phyloP scores from a whole-genome alignment of 495 filamentous ascomycete species.

The Jackrogersella minutella region DNA sequence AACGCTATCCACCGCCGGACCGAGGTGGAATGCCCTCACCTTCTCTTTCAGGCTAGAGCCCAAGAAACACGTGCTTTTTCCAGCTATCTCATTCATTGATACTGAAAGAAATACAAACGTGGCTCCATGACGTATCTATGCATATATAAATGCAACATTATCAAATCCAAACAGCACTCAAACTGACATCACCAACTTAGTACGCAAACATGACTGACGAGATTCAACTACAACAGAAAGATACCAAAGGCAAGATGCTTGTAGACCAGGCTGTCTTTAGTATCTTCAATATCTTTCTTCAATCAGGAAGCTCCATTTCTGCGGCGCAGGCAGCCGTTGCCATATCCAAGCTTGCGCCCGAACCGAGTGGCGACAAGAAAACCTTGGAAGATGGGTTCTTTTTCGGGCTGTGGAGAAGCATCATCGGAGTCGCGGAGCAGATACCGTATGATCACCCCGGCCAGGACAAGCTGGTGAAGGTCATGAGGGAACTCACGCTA shows the following conservation, averaged over 20 bases:
- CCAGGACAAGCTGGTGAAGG: conserved; percentile 34
- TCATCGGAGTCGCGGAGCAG: conserved; percentile 36
- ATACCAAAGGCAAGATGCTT: conserved; percentile 1
- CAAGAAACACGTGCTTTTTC: conserved; percentile 20
- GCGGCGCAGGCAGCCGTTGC: conserved; percentile 16
- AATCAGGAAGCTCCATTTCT: conserved; percentile 5
- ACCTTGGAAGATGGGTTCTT: conserved; percentile 32
- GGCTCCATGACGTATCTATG: not conserved
- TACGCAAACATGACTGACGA: conserved; percentile 3
- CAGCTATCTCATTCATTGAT: conserved; percentile 4
- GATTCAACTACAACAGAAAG: conserved; percentile 6
- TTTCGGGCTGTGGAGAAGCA: conserved; percentile 29
- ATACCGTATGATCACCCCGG: conserved; percentile 32
- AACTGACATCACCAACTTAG: not conserved
- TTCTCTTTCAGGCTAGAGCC: conserved; percentile 24
- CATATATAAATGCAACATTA: not conserved
- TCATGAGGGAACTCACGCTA: conserved; percentile 35
- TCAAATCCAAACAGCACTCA: not conserved
- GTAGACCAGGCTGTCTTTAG: conserved; percentile 36
- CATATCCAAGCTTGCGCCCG: conserved; percentile 28
- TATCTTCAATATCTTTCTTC: conserved; percentile 39
- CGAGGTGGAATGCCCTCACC: conserved; percentile 3
- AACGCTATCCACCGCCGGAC: too few relatives aligned
- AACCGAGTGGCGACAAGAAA: conserved; percentile 3
- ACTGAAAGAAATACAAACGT: too few relatives aligned